Evolutionary conservation across 2,329 filamentous ascomycete species (phyloP).

Genomic region (Stylonectria norvegica): DNA sequence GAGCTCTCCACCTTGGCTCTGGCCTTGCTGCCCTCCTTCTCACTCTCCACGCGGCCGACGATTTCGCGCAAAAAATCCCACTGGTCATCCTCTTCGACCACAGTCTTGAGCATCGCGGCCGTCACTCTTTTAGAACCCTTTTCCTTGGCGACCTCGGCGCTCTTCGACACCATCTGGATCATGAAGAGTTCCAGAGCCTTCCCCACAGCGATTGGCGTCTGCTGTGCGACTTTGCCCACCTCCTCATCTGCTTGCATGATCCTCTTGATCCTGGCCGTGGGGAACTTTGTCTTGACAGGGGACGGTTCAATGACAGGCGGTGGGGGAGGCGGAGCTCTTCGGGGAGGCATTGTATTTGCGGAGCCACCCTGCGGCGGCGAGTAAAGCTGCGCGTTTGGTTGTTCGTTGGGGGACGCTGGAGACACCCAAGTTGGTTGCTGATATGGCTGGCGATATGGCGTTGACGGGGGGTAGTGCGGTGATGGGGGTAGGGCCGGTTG

Average conservation of each 20-base stretch:
- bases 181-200: slow-evolving; percentile 98
- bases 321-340: slow-evolving; percentile 33
- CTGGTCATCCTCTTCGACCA: slow-evolving; percentile 82
- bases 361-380: slow-evolving; percentile 9
- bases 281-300: slow-evolving; percentile 91
- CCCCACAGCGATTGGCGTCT: slow-evolving; percentile 91
- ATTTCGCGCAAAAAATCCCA: slow-evolving; percentile 94
- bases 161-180: slow-evolving; percentile 87
- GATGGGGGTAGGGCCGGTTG: too few relatives aligned
- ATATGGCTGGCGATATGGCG: slow-evolving; percentile 13
- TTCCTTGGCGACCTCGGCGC: slow-evolving; percentile 76
- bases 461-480: too few relatives aligned
- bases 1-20: slow-evolving; percentile 51
- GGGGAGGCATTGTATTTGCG: slow-evolving; percentile 32
- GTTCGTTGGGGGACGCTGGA: too few relatives aligned
- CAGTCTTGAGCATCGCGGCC: slow-evolving; percentile 85
- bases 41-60: slow-evolving; percentile 72
- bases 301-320: slow-evolving; percentile 54
- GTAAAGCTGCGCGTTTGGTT: slow-evolving; percentile 16
- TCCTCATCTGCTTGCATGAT: slow-evolving; percentile 99
- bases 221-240: slow-evolving; percentile 96
- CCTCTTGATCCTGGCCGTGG: slow-evolving; percentile 93
- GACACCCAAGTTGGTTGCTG: too few relatives aligned
- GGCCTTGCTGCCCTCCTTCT: slow-evolving; percentile 44
- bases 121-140: slow-evolving; percentile 88